Percentiles rank a stretch among this genome's conserved stretches.
These are phyloP conservation scores for Kodamaea sagamina DNA, from an alignment of 805 yeast genomes.

Conservation along the genomic window DNA sequence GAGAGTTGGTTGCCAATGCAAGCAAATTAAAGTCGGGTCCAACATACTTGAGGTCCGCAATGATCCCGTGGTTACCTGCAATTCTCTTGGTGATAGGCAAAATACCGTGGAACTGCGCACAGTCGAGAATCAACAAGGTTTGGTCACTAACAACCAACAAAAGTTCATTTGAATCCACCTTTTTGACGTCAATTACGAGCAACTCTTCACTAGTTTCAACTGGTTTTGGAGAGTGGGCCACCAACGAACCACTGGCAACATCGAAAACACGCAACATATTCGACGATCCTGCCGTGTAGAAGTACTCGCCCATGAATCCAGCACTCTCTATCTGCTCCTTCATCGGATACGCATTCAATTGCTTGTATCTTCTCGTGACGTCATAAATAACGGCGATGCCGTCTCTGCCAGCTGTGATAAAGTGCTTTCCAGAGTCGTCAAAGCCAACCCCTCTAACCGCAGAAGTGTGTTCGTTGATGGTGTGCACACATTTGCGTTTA, in stretches of 20 bases:
- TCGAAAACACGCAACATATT: slow-evolving; percentile 72
- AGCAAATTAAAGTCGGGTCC: slow-evolving; percentile 60
- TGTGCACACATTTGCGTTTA: slow-evolving; percentile 66
- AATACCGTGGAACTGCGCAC: slow-evolving; percentile 21
- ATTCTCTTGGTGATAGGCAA: slow-evolving; percentile 55
- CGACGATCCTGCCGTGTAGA: slow-evolving; percentile 79
- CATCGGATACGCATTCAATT: slow-evolving; percentile 68
- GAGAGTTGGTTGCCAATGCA: slow-evolving; percentile 93
- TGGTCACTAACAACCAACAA: slow-evolving; percentile 79
- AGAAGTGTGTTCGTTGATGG: slow-evolving; percentile 71
- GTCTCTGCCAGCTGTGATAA: slow-evolving; percentile 90
- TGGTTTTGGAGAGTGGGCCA: slow-evolving; percentile 51
- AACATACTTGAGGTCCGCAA: slow-evolving; percentile 82
- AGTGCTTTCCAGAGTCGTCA: slow-evolving; percentile 47
- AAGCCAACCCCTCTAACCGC: slow-evolving; percentile 88
- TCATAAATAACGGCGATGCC: slow-evolving; percentile 65
- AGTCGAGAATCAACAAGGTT: slow-evolving; percentile 55
- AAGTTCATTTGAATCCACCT: slow-evolving; percentile 37
- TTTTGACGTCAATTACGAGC: slow-evolving; percentile 60
- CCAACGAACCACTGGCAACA: slow-evolving; percentile 45
- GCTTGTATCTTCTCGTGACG: slow-evolving; percentile 49
- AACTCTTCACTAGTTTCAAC: slow-evolving; percentile 69
- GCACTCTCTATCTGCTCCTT: slow-evolving; percentile 71
- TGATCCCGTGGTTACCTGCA: slow-evolving; percentile 94
- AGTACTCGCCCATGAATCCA: slow-evolving; percentile 54